Evolutionary conservation across 2,329 filamentous ascomycete species (phyloP).

Genomic region (Ophiostoma australiae): DNA sequence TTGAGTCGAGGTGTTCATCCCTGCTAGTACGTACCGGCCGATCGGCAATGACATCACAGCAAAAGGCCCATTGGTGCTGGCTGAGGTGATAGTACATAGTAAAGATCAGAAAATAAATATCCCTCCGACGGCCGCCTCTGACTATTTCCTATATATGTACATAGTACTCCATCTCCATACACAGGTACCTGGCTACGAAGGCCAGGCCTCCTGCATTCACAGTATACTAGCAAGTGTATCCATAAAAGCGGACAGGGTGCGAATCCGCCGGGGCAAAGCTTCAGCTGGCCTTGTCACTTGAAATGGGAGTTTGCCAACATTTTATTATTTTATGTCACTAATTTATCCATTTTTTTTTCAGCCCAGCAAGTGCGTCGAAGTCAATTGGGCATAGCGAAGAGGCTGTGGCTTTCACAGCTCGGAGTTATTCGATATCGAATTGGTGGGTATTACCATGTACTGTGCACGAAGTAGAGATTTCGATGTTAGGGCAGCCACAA

Average conservation of each 20-base stretch:
- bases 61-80: background rate
- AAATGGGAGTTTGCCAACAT: too few species aligned
- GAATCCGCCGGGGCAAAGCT: background rate
- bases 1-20: background rate
- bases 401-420: background rate
- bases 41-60: slow-evolving; percentile 13
- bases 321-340: background rate
- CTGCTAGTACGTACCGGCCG: background rate
- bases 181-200: background rate
- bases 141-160: background rate
- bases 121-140: background rate
- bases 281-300: background rate
- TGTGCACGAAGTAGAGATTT: too few species aligned
- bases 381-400: background rate
- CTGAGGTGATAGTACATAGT: background rate
- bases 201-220: background rate
- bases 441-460: too few species aligned
- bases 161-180: background rate
- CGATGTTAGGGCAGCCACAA: too few species aligned
- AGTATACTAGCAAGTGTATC: background rate
- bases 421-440: background rate
- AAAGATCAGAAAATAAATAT: background rate
- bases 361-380: background rate
- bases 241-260: background rate
- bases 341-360: too few species aligned